Evolutionary conservation across 805 yeast species (phyloP), one percentile per base, ranked within the genome.

Genomic region (Kodamaea neixiangensis): DNA sequence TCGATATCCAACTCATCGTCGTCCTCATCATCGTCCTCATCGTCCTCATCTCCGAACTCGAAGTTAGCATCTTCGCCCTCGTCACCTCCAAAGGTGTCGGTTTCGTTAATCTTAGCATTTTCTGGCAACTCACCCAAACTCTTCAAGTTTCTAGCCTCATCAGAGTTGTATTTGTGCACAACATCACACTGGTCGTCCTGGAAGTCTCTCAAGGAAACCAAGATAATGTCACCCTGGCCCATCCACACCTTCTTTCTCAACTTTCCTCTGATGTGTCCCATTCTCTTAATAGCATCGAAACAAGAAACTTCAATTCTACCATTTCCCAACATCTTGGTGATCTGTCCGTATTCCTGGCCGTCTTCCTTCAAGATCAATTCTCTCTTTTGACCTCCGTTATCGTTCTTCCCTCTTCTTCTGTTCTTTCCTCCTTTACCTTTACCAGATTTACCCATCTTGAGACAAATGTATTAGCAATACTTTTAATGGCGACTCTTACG

Each of bases 221-320:
- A 78, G 61, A 94, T 90, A 63, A 94, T 94, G 70, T 94, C 99
- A 77, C 99, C 99, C 72, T 91, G 98, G 44, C 89, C 89, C 90
- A 94, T 92, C 99, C 99, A 94, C 54, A 94, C 99, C 83, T 93
- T 94, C 86, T 94, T 94, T 82, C 99, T 89, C 76, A 94, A 82
- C 71, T 94, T 94, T 64, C 99, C 99, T 81, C 99, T 89, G 67
- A 94, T 94, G 69, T 93, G 99, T 15, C 96, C 99, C 83, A 91
- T 82, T 79, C 99, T 86, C 69, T 85, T 89, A 61, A 80, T 78
- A 58, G 96, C 97, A 67, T 94, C 99, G 66, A 94, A 94, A 77
- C 99, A 94, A 46, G 85, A 72, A 49, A 96, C 97, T 71, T 92
- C 97, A 50, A 94, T 86, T 74, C 99, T 85, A 58, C 99, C 98